Evolutionary conservation across 73 alveolate species (phyloP), one percentile per base, ranked within the genome.

Genomic region (Symbiodinium natans): DNA sequence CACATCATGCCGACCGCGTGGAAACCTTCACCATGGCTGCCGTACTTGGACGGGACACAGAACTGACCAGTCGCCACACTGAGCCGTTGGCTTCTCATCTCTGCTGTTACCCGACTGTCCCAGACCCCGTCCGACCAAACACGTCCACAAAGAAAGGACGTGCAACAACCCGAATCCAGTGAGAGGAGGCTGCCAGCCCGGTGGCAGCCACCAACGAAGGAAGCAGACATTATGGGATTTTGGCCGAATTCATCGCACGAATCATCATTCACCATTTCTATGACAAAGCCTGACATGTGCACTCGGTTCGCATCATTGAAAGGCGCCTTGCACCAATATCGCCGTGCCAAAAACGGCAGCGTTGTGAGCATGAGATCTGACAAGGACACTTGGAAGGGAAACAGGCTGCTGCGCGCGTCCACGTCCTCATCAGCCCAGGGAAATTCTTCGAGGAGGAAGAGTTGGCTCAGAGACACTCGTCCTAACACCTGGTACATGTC

Each of bases 291-390:
- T 31, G 86, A 77, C 86, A 77, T n/a, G 31, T 77, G 86, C 27
- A 77, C n/a, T 6, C 86, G 86, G 10, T 77, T 77, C 29, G 86
- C 52, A 77, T 77, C 86, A 77, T 38, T 77, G 48, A 77, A 77
- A 27, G 86, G 86, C n/a, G 52, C 86, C 41, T 33, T 77, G 86
- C 86, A 77, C 86, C 86, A 77, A 48, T 36, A 77, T 48, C n/a
- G 41, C 86, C 86, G 13, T 77, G 86, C 86, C 86, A 77, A 15
- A 33, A 33, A 77, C 1, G 46, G 86, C 86, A 77, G 29, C 9
- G 86, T 77, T n/a, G 86, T 77, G 41, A 36, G 86, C 33, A 77
- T 48, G 29, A 77, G 86, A 25, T 33, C 46, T 7, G 41, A 33
- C 1, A 77, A 25, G 86, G 86, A 33, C 25, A 77, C 43, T 31